These are phyloP conservation scores for Domatiomyces catenatus DNA, from an alignment of 2,329 filamentous ascomycete genomes.

Conservation along the genomic window DNA sequence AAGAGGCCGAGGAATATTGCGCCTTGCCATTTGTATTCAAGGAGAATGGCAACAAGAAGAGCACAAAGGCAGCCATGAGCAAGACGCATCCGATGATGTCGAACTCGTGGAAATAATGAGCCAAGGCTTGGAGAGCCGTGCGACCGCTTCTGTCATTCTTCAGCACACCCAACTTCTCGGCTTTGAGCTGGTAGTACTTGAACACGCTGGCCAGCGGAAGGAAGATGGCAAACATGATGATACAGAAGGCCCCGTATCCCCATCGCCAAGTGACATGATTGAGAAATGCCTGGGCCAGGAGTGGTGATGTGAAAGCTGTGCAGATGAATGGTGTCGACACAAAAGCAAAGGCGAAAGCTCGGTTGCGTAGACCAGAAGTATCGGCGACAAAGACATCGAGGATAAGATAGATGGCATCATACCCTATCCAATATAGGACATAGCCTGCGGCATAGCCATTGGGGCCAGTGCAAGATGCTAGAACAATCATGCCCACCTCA, in stretches of 20 bases:
- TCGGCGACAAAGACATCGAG: constrained; percentile 47
- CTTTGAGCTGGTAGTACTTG: constrained; percentile 39
- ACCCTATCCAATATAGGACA: constrained; percentile 43
- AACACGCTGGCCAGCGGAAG: constrained; percentile 40
- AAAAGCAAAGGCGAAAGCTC: constrained; percentile 45
- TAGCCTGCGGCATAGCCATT: constrained; percentile 45
- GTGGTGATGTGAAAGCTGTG: constrained; percentile 36
- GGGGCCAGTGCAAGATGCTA: constrained; percentile 44
- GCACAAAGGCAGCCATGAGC: constrained; percentile 41
- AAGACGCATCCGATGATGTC: constrained; percentile 44
- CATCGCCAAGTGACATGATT: not conserved
- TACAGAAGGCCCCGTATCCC: not conserved
- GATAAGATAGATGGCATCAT: constrained; percentile 38
- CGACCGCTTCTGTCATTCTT: constrained; percentile 21
- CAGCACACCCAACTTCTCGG: constrained; percentile 38
- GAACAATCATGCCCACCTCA: constrained; percentile 38
- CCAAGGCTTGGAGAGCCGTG: constrained; percentile 27
- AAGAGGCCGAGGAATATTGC: constrained; percentile 33
- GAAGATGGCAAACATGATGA: constrained; percentile 34
- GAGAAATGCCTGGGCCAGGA: not conserved
- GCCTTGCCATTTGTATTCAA: constrained; percentile 29
- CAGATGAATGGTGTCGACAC: constrained; percentile 43
- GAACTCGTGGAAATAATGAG: constrained; percentile 42
- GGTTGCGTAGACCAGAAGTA: constrained; percentile 44
- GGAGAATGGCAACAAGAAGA: constrained; percentile 52